These are phyloP conservation scores for Mucuna pruriens DNA, from an alignment of 306 rosid species.

Conservation along the genomic window DNA sequence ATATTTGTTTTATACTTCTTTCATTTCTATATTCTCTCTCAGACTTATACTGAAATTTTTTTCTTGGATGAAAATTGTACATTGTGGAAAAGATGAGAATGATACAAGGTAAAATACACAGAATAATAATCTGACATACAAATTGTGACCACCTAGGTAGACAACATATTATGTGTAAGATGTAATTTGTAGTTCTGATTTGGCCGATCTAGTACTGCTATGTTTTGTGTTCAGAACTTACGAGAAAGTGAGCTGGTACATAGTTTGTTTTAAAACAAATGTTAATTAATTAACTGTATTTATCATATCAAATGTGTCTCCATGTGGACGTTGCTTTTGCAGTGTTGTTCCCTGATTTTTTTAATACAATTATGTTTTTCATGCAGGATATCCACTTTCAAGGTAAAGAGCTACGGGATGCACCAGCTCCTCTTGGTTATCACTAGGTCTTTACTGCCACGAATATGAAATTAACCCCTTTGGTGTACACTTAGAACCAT, in stretches of 20 bases:
- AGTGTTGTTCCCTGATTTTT: not conserved
- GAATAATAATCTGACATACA: constrained; percentile 3
- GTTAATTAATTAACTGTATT: not conserved
- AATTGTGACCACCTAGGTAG: not conserved
- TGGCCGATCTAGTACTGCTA: not conserved
- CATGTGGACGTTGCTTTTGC: constrained; percentile 20
- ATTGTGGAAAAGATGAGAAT: not conserved
- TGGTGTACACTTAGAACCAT: not conserved
- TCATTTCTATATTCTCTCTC: constrained; percentile 6
- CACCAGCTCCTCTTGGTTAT: constrained; percentile 80
- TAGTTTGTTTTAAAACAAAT: not conserved
- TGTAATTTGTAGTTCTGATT: constrained; percentile 13
- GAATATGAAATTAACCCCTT: not conserved
- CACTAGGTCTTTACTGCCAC: constrained; percentile 43
- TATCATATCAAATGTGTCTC: not conserved
- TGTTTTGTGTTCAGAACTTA: constrained; percentile 10
- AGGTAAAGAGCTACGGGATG: constrained; percentile 70
- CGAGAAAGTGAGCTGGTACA: not conserved
- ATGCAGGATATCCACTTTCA: constrained; percentile 76
- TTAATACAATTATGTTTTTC: not conserved
- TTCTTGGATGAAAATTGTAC: not conserved
- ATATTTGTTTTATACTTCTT: constrained; percentile 23
- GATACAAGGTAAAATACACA: not conserved
- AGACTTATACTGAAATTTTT: not conserved
- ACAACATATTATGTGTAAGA: not conserved